A percentile compares a stretch with the other conserved stretches of the same genome.
phyloP scores from a whole-genome alignment of 129 eudicot genomes.

The Flaveria bidentis region DNA sequence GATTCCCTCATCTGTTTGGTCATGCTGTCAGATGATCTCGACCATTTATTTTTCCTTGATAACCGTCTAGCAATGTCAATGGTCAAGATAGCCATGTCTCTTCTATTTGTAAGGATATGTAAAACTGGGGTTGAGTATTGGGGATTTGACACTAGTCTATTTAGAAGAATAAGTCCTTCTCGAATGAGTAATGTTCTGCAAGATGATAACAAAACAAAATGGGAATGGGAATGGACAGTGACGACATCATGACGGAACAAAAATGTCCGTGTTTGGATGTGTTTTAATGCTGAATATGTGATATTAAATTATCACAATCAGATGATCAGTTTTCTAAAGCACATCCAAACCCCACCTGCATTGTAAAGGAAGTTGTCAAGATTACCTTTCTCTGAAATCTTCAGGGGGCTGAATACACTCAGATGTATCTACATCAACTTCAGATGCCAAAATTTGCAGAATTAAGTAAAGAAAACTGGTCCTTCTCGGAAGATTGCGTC shows the following conservation, averaged over 20 bases:
- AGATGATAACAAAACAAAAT: background rate
- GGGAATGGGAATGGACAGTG: background rate
- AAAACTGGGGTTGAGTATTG: slow-evolving; percentile 60
- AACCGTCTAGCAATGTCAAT: slow-evolving; percentile 64
- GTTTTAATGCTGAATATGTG: background rate
- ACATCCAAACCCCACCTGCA: background rate
- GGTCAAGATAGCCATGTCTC: slow-evolving; percentile 64
- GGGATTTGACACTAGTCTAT: slow-evolving; percentile 72
- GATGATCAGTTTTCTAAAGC: slow-evolving; percentile 1
- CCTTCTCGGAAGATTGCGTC: slow-evolving; percentile 43
- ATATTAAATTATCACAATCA: background rate
- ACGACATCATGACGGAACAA: background rate
- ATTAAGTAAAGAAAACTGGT: slow-evolving; percentile 54
- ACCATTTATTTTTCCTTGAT: slow-evolving; percentile 43
- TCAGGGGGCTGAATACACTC: slow-evolving; percentile 46
- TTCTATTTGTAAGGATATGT: slow-evolving; percentile 54
- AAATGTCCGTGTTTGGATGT: background rate
- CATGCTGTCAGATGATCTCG: slow-evolving; percentile 44
- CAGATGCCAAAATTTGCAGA: slow-evolving; percentile 63
- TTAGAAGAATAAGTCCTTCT: slow-evolving; percentile 70
- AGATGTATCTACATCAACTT: slow-evolving; percentile 51
- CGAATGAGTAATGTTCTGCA: slow-evolving; percentile 84
- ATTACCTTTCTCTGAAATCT: slow-evolving; percentile 65
- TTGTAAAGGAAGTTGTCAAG: slow-evolving; percentile 4
- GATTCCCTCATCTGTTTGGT: slow-evolving; percentile 57